Percentiles rank a stretch among this genome's conserved stretches.
Conservation (phyloP, 1,284 basidiomycete species). For the Fomes fomentarius region DNA sequence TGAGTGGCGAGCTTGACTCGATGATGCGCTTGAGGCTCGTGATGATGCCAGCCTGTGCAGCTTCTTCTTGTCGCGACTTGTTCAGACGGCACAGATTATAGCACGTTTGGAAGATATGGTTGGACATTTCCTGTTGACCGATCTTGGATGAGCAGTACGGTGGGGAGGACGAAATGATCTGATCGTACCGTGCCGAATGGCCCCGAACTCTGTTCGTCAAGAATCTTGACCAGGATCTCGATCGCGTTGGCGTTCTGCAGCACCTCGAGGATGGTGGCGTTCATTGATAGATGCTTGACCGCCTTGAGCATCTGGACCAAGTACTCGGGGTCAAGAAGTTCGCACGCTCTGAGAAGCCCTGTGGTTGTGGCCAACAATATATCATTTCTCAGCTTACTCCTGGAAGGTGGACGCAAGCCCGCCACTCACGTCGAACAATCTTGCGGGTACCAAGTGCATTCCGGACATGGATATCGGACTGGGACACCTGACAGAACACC, state of each 20-base stretch:
- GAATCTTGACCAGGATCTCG: slow-evolving; percentile 83
- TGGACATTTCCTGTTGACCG: slow-evolving; percentile 81
- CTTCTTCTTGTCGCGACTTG: slow-evolving; percentile 94
- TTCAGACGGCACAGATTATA: slow-evolving; percentile 95
- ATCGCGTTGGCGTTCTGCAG: slow-evolving; percentile 96
- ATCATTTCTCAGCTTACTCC: neutral
- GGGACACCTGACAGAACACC: slow-evolving; percentile 94
- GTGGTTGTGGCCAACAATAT: too few species aligned
- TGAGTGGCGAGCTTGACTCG: slow-evolving; percentile 86
- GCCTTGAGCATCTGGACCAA: slow-evolving; percentile 92
- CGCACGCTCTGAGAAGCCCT: slow-evolving; percentile 87
- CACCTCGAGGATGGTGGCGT: slow-evolving; percentile 86
- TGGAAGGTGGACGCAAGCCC: neutral
- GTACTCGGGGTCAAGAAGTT: slow-evolving; percentile 81
- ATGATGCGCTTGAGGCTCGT: slow-evolving; percentile 90
- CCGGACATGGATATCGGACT: slow-evolving; percentile 90
- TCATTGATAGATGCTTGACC: slow-evolving; percentile 96
- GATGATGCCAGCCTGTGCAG: slow-evolving; percentile 93
- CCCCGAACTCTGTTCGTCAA: slow-evolving; percentile 82
- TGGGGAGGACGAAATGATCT: slow-evolving; percentile 15
- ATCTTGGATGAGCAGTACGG: neutral
- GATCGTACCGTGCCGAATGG: slow-evolving; percentile 79
- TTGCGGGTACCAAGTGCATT: slow-evolving; percentile 90
- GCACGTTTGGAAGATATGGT: slow-evolving; percentile 93
- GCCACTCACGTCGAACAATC: slow-evolving; percentile 82